Conservation (phyloP, 2,329 filamentous ascomycete species). For the Mycocentrospora acerina region DNA sequence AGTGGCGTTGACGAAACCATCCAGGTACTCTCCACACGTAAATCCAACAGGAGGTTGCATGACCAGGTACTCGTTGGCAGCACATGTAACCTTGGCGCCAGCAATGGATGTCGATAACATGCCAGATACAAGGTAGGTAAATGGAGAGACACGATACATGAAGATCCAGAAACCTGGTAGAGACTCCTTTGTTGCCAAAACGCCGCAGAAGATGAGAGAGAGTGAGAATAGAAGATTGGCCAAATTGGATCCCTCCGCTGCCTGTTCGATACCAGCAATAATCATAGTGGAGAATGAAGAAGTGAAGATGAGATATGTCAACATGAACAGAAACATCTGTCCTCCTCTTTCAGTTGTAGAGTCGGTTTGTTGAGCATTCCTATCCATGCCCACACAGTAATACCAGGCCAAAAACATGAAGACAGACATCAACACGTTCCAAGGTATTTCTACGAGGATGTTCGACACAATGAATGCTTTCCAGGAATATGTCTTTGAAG, state of each 20-base stretch:
- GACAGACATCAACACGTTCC: constrained; percentile 69
- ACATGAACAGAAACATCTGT: constrained; percentile 73
- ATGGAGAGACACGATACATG: constrained; percentile 80
- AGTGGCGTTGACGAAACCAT: constrained; percentile 23
- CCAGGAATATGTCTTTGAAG: constrained; percentile 80
- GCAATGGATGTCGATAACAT: constrained; percentile 72
- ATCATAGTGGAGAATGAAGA: constrained; percentile 64
- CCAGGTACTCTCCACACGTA: constrained; percentile 45
- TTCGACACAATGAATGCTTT: constrained; percentile 76
- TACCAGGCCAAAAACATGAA: constrained; percentile 77
- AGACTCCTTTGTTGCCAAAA: constrained; percentile 63
- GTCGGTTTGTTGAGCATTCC: constrained; percentile 61
- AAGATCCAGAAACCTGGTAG: constrained; percentile 80
- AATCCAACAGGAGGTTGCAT: constrained; percentile 61
- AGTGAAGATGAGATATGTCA: constrained; percentile 71
- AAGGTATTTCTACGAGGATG: constrained; percentile 78
- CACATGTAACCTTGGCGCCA: constrained; percentile 65
- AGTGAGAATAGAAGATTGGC: constrained; percentile 55
- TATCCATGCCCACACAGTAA: constrained; percentile 73
- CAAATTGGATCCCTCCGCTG: constrained; percentile 70
- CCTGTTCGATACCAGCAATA: constrained; percentile 63
- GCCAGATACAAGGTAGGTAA: constrained; percentile 77
- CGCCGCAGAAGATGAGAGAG: constrained; percentile 70
- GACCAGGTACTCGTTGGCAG: constrained; percentile 66
- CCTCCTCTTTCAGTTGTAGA: constrained; percentile 66